Percentiles rank a stretch among this genome's conserved stretches.
phyloP scores from a whole-genome alignment of 345 rosid genomes.

The Moricandia arvensis region DNA sequence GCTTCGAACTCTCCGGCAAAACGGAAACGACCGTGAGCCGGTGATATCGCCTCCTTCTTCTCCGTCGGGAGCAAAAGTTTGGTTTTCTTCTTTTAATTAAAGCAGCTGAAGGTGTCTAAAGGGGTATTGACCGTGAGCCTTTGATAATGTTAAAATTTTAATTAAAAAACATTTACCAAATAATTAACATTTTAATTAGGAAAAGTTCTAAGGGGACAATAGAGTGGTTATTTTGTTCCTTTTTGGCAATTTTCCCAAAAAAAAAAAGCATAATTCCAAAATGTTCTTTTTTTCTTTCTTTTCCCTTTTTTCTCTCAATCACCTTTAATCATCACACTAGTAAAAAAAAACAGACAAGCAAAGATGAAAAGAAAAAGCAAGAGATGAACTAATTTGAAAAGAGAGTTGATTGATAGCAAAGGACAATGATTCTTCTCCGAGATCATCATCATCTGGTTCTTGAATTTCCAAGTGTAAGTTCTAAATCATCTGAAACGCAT shows the following conservation, averaged over 20 bases:
- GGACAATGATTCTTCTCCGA: not conserved
- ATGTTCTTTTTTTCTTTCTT: not conserved
- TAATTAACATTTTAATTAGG: too few species aligned
- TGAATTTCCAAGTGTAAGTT: slow-evolving; percentile 92
- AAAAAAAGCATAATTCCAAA: slow-evolving; percentile 8
- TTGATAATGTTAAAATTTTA: too few species aligned
- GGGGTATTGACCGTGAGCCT: too few species aligned
- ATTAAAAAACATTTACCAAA: too few species aligned
- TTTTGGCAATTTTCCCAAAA: not conserved
- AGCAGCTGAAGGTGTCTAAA: too few species aligned
- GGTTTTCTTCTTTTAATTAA: too few species aligned
- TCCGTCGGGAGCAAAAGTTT: too few species aligned
- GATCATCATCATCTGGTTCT: slow-evolving; percentile 53
- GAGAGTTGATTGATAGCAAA: slow-evolving; percentile 16
- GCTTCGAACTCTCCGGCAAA: too few species aligned
- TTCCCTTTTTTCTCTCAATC: not conserved
- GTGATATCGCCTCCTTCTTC: too few species aligned
- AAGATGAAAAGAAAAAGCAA: not conserved
- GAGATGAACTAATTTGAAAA: slow-evolving; percentile 16
- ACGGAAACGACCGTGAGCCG: too few species aligned
- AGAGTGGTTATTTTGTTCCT: too few species aligned
- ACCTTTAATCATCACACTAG: slow-evolving; percentile 30
- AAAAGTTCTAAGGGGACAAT: too few species aligned
- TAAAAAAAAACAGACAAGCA: slow-evolving; percentile 4
- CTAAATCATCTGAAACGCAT: slow-evolving; percentile 88